Base-by-base conservation (phyloP, 805 yeast species). In the Yamadazyma akitaensis region DNA sequence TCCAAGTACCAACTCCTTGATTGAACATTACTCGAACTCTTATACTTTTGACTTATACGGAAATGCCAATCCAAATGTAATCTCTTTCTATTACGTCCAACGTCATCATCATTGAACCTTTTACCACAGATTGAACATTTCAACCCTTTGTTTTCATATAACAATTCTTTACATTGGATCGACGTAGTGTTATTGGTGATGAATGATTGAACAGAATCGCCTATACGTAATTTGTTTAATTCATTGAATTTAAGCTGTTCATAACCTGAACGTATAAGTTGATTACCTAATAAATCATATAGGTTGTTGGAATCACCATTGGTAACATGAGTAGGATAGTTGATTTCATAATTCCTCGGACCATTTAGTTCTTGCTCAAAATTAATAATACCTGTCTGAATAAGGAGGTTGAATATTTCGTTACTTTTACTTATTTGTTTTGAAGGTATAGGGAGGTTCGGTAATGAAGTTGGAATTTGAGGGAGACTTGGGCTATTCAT, bases 61-160 rank as follows among this genome's bases (percentile, higher is more conserved):
- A 89, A 90, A 70, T 92, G 98, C 97, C 97, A 92, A 64, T 92
- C 99, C 53, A 89, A 69, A 65, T 94, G 99, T 14, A 79, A 73
- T 43, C 83, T 56, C 47, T 70, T 79, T 48, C 78, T 77, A 40
- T 67, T 65, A 5, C 65, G 64, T 13, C 89, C 95, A 40, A 73
- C 77, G 2, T 65, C 68, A 31, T 82, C 79, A 44, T 77, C 76
- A 3, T 80, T 73, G 61, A 89, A 94, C 52, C 99, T 69, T 62
- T 88, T 88, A 19, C 97, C 95, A 68, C 99, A 94, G 16, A 84
- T 82, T 13, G 87, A 79, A 70, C 99, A 94, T 64, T 89, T 92
- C 51, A 85, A 79, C 2, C 94, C 81, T 56, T 84, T 79, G 24
- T 68, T 64, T n/a, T 70, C 80, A 60, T 79, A 85, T 30, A 84